A percentile compares a stretch with the other conserved stretches of the same genome.
Conservation (phyloP, 176 grass and related monocot species). For the Leersia perrieri region DNA sequence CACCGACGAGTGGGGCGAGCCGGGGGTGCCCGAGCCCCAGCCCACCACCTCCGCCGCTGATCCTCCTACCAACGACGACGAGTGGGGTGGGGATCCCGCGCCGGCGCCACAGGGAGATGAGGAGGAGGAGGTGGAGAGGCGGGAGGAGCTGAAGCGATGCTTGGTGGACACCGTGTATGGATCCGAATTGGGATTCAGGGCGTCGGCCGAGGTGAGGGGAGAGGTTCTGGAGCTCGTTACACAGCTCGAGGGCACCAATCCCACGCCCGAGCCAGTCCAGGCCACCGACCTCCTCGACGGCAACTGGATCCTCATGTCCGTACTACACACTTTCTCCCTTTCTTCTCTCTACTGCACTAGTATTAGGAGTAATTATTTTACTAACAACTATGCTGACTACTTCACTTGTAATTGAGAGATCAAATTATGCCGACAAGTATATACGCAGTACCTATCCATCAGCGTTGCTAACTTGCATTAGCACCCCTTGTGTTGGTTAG, state of each 20-base stretch:
- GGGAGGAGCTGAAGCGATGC: slow-evolving; percentile 74
- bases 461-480: too few relatives aligned
- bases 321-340: background rate
- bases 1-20: slow-evolving; percentile 80
- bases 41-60: slow-evolving; percentile 39
- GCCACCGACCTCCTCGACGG: slow-evolving; percentile 70
- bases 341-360: background rate
- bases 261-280: slow-evolving; percentile 55
- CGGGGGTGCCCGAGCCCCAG: background rate
- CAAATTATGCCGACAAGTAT: too few relatives aligned
- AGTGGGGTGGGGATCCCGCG: slow-evolving; percentile 43
- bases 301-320: slow-evolving; percentile 94
- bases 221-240: slow-evolving; percentile 85
- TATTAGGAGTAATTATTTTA: too few relatives aligned
- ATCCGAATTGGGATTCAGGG: slow-evolving; percentile 68
- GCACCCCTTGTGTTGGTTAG: too few relatives aligned
- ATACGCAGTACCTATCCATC: too few relatives aligned
- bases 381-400: too few relatives aligned
- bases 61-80: slow-evolving; percentile 61
- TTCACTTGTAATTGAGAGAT: too few relatives aligned
- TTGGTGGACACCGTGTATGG: slow-evolving; percentile 78
- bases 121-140: slow-evolving; percentile 36
- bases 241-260: slow-evolving; percentile 80
- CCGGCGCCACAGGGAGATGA: background rate
- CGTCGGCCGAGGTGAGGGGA: slow-evolving; percentile 73